Evolutionary conservation across 352 stramenopile genomes (phyloP).

Genomic region (Pythium scleroteichum): DNA sequence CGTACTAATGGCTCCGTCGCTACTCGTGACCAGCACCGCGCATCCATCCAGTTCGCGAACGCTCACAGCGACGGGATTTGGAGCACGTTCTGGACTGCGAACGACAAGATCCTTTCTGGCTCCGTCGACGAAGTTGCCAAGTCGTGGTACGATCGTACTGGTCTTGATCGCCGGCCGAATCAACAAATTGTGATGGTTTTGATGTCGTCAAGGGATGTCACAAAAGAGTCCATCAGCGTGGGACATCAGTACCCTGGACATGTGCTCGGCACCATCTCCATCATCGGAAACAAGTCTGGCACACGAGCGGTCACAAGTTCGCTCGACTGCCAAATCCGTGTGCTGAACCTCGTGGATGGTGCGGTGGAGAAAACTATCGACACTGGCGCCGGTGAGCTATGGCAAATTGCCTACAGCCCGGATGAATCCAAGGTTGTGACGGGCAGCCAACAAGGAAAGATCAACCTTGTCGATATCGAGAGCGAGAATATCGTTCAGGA

Average conservation of each 20-base stretch:
- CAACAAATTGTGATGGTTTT: background rate
- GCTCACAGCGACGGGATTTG: slow-evolving; percentile 89
- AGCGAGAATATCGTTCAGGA: slow-evolving; percentile 76
- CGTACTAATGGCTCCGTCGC: slow-evolving; percentile 25
- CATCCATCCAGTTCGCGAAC: slow-evolving; percentile 81
- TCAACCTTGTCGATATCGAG: slow-evolving; percentile 87
- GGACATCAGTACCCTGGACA: slow-evolving; percentile 85
- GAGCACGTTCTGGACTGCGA: slow-evolving; percentile 87
- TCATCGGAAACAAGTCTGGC: slow-evolving; percentile 79
- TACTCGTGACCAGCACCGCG: slow-evolving; percentile 52
- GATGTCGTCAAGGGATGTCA: slow-evolving; percentile 47
- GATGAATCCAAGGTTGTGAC: slow-evolving; percentile 82
- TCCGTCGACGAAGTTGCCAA: slow-evolving; percentile 89
- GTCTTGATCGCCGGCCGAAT: background rate
- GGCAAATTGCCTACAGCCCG: slow-evolving; percentile 83
- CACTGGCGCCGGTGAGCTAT: slow-evolving; percentile 83
- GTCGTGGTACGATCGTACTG: slow-evolving; percentile 48
- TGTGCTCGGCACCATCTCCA: slow-evolving; percentile 84
- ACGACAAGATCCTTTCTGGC: slow-evolving; percentile 87
- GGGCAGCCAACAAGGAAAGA: slow-evolving; percentile 83
- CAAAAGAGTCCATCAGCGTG: slow-evolving; percentile 65
- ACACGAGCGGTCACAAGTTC: slow-evolving; percentile 79
- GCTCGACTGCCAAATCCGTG: slow-evolving; percentile 80
- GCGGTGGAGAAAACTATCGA: slow-evolving; percentile 85
- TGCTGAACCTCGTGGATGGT: slow-evolving; percentile 74